These are phyloP conservation scores for Chlamydomonas incerta DNA, from an alignment of 139 green algal genomes.

Conservation along the genomic window DNA sequence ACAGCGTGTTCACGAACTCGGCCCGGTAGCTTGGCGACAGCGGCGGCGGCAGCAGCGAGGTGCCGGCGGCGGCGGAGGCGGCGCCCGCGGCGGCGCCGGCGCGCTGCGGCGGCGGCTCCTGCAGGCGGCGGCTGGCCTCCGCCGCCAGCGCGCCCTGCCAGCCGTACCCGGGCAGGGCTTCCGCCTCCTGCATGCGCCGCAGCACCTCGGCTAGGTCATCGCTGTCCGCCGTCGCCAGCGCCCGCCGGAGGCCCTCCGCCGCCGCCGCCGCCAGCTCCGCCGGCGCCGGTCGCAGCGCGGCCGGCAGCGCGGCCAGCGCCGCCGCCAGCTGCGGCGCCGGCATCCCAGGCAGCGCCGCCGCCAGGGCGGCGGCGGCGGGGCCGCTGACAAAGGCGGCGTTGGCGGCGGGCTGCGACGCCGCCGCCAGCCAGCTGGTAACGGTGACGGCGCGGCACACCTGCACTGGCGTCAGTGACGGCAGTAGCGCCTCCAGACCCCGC, in stretches of 20 bases:
- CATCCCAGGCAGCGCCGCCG: neutral
- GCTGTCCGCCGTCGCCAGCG: neutral
- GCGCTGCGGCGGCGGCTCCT: too few species aligned
- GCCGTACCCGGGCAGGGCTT: constrained; percentile 21
- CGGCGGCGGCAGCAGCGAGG: neutral
- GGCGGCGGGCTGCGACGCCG: neutral
- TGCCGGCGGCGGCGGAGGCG: neutral
- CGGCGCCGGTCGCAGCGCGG: constrained; percentile 1
- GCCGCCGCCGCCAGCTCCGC: constrained; percentile 14
- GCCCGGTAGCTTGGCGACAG: too few species aligned
- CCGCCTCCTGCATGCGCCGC: neutral
- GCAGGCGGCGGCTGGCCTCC: neutral
- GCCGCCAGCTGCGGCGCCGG: neutral
- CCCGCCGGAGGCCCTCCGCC: neutral
- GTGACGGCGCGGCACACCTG: neutral
- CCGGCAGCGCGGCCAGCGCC: constrained; percentile 25
- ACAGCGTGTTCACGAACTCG: constrained; percentile 22
- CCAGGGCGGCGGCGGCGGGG: constrained; percentile 3
- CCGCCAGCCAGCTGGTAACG: neutral
- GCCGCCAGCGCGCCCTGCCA: constrained; percentile 33
- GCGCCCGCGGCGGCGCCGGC: neutral
- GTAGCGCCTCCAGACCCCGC: neutral
- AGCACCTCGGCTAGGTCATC: constrained; percentile 26
- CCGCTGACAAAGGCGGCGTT: neutral
- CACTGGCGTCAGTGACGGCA: neutral